Percentiles rank a stretch among this genome's conserved stretches.
Evolutionary conservation across 495 filamentous ascomycete genomes (phyloP).

Genomic region (Penicillium argentinense): DNA sequence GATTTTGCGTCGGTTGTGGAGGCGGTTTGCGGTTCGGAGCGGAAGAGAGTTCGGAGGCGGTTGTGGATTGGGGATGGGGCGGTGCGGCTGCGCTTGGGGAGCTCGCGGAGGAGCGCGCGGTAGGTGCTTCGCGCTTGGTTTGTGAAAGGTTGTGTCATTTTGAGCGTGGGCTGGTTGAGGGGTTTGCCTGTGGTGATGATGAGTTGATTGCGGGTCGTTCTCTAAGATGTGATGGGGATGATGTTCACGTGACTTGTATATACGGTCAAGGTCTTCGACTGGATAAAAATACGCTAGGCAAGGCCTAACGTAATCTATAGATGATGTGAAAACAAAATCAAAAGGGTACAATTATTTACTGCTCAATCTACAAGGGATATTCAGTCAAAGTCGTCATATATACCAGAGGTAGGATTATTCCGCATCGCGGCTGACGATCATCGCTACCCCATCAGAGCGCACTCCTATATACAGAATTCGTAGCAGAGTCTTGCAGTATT

Average conservation of each 20-base stretch:
- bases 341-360: no score
- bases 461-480: conserved; percentile 26
- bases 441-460: conserved; percentile 13
- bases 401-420: conserved; percentile 16
- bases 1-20: conserved; percentile 18
- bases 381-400: conserved; percentile 1
- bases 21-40: conserved; percentile 19
- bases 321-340: no score
- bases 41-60: conserved; percentile 55
- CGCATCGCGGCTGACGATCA: conserved; percentile 6
- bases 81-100: conserved; percentile 65
- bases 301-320: no score
- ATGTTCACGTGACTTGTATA: not conserved
- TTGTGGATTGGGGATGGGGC: conserved; percentile 59
- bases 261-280: no score
- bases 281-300: no score
- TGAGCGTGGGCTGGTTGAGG: not conserved
- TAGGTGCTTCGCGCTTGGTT: conserved; percentile 74
- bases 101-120: conserved; percentile 85
- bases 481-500: conserved; percentile 11
- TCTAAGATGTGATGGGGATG: conserved; percentile 5
- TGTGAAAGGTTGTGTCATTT: conserved; percentile 26
- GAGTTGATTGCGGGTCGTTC: conserved; percentile 1
- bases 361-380: not conserved
- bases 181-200: conserved; percentile 3